phyloP scores from a whole-genome alignment of 192 early-diverging fungal genomes.

The Linnemannia zychae region DNA sequence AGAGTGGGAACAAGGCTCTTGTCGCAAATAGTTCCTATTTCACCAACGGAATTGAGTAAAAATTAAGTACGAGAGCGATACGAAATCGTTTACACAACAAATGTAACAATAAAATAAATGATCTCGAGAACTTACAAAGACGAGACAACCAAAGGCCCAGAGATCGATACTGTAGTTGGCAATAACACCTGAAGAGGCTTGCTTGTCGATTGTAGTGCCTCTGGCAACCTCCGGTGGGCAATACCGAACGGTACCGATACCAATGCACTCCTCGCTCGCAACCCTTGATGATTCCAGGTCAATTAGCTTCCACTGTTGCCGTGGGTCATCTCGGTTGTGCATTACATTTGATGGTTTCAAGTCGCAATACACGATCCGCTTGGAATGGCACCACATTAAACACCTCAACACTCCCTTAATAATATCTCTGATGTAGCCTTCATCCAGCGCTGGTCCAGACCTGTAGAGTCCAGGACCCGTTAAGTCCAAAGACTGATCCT shows the following conservation, averaged over 20 bases:
- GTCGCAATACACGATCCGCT: constrained; percentile 65
- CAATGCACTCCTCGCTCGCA: constrained; percentile 62
- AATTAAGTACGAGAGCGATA: too few relatives aligned
- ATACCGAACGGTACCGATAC: constrained; percentile 63
- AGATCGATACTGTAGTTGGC: constrained; percentile 63
- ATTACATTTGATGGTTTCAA: constrained; percentile 69
- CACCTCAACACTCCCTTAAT: constrained; percentile 57
- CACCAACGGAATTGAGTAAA: background rate
- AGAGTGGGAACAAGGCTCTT: constrained; percentile 57
- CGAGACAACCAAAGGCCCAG: constrained; percentile 65
- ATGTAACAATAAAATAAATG: background rate
- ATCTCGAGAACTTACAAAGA: constrained; percentile 55
- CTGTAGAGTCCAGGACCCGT: constrained; percentile 34
- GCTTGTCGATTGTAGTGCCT: constrained; percentile 61
- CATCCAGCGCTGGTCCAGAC: constrained; percentile 42
- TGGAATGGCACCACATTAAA: constrained; percentile 61
- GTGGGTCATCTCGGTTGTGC: constrained; percentile 52
- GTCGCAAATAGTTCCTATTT: constrained; percentile 61
- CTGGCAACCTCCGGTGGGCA: constrained; percentile 65
- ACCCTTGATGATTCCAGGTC: constrained; percentile 64
- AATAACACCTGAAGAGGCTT: constrained; percentile 59
- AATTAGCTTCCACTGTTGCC: constrained; percentile 63
- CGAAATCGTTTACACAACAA: too few relatives aligned
- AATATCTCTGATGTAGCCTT: constrained; percentile 40
- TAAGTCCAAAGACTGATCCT: constrained; percentile 25